Percentiles rank a stretch among this genome's conserved stretches.
Evolutionary conservation across 1,284 basidiomycete species (phyloP).

Genomic region (Mycena sp.): DNA sequence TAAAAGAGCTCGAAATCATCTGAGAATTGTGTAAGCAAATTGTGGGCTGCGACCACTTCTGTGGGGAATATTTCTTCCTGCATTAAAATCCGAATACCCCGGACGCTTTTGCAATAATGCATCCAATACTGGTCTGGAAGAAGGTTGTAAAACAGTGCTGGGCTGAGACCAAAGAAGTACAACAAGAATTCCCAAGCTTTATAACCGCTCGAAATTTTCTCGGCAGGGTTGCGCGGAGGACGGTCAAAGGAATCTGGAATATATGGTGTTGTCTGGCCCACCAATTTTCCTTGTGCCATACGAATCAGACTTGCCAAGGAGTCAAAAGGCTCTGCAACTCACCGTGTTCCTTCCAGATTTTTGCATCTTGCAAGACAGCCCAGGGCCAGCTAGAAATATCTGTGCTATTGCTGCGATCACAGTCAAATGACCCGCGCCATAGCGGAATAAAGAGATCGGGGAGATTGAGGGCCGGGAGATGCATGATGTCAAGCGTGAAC

Average conservation of each 20-base stretch:
- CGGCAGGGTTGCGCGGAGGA: constrained; percentile 43
- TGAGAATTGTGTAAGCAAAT: too few relatives aligned
- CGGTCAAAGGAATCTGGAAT: constrained; percentile 46
- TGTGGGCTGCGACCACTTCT: not conserved
- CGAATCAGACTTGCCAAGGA: not conserved
- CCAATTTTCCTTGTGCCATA: constrained; percentile 37
- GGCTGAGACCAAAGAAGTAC: constrained; percentile 44
- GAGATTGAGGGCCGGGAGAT: constrained; percentile 22
- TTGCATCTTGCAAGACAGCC: too few relatives aligned
- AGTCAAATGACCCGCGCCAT: too few relatives aligned
- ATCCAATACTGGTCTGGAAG: constrained; percentile 31
- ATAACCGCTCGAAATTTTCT: too few relatives aligned
- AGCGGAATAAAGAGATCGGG: too few relatives aligned
- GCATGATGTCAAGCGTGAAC: constrained; percentile 50
- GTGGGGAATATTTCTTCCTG: constrained; percentile 8
- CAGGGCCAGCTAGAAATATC: too few relatives aligned
- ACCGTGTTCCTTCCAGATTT: too few relatives aligned
- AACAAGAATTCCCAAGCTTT: too few relatives aligned
- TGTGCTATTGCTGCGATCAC: too few relatives aligned
- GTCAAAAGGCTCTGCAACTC: not conserved
- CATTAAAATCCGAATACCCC: not conserved
- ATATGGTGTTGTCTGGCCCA: constrained; percentile 39
- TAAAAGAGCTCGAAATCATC: too few relatives aligned
- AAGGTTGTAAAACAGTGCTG: constrained; percentile 38
- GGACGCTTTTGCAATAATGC: constrained; percentile 19